These are phyloP conservation scores for Fraxinus sp. DNA, from an alignment of 305 asterid species.

Conservation along the genomic window DNA sequence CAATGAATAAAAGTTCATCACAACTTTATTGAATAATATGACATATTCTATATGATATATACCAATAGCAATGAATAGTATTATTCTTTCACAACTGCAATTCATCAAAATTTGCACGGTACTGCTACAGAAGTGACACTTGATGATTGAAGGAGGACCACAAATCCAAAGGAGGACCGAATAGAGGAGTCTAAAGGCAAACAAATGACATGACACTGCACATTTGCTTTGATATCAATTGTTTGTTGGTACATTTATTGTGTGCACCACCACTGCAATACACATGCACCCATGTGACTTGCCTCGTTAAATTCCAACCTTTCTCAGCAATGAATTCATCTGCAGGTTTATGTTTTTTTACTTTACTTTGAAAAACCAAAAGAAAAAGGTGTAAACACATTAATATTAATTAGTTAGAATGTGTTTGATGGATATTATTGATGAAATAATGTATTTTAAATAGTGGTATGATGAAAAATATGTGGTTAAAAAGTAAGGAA, in stretches of 20 bases:
- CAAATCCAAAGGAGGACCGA: background rate
- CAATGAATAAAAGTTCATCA: background rate
- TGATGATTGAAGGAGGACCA: slow-evolving; percentile 11
- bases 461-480: too few relatives aligned
- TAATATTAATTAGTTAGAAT: background rate
- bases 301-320: background rate
- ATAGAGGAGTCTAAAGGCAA: background rate
- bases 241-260: background rate
- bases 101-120: background rate
- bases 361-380: background rate
- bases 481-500: too few relatives aligned
- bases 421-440: too few relatives aligned
- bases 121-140: background rate
- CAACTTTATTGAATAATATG: background rate
- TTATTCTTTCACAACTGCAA: background rate
- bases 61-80: background rate
- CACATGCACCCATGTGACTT: slow-evolving; percentile 9
- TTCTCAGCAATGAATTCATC: background rate
- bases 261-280: background rate
- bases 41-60: background rate
- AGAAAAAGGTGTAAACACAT: background rate
- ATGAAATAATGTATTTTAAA: too few relatives aligned
- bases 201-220: background rate
- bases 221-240: slow-evolving; percentile 1
- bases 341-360: background rate